Conservation (phyloP, 768 basidiomycete genomes). For the Sistotremastrum niveocremeum region DNA sequence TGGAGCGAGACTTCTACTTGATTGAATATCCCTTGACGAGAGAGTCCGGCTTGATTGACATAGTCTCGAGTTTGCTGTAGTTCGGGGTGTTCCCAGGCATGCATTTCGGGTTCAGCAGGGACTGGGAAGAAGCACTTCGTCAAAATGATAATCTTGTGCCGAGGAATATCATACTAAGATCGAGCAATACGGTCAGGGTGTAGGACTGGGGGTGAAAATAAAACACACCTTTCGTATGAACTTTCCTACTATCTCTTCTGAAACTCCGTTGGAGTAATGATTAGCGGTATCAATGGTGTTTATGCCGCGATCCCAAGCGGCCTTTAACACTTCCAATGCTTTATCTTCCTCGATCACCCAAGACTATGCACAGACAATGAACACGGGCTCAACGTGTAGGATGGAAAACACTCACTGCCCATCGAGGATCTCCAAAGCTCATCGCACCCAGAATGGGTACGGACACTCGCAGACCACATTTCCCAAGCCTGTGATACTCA, state of each 20-base stretch:
- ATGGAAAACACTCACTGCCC: constrained; percentile 11
- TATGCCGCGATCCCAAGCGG: constrained; percentile 27
- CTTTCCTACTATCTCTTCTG: constrained; percentile 23
- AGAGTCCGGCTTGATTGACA: constrained; percentile 21
- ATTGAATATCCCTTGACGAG: constrained; percentile 26
- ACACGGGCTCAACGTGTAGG: not conserved
- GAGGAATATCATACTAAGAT: constrained; percentile 19
- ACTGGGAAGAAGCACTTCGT: constrained; percentile 16
- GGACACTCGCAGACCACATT: constrained; percentile 20
- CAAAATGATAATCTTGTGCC: constrained; percentile 18
- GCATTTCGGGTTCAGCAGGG: constrained; percentile 4
- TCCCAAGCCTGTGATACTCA: constrained; percentile 19
- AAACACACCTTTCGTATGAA: constrained; percentile 26
- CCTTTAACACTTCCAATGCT: constrained; percentile 21
- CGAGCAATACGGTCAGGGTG: constrained; percentile 17
- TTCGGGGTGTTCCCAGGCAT: constrained; percentile 4
- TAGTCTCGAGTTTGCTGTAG: constrained; percentile 9
- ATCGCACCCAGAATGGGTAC: constrained; percentile 20
- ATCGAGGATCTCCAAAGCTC: constrained; percentile 15
- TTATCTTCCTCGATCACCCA: constrained; percentile 18
- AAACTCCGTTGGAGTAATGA: constrained; percentile 22
- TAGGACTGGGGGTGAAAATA: too few relatives aligned
- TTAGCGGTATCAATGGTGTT: constrained; percentile 29
- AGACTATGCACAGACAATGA: constrained; percentile 2
- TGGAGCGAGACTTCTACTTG: constrained; percentile 10